Evolutionary conservation across 441 rosid species (phyloP).

Genomic region (Adansonia rubrostipa): DNA sequence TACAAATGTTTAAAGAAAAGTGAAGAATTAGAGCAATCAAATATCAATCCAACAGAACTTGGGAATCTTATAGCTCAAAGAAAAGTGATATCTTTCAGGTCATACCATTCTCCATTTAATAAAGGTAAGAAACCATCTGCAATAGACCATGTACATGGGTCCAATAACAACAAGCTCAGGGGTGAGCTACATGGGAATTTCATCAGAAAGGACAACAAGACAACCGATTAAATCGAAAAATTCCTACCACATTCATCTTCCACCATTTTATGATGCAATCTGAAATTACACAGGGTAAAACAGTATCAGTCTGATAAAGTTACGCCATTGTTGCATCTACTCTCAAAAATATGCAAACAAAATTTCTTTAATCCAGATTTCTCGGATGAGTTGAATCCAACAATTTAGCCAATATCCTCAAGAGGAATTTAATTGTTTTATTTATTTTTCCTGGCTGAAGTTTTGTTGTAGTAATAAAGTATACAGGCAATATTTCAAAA

Average conservation of each 20-base stretch:
- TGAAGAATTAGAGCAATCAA: neutral
- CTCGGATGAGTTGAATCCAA: neutral
- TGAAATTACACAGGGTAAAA: neutral
- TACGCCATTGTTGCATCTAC: neutral
- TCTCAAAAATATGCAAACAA: neutral
- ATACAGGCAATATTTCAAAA: too few species aligned
- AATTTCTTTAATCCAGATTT: neutral
- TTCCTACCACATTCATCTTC: slow-evolving; percentile 10
- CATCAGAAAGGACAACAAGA: neutral
- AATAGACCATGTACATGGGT: slow-evolving; percentile 18
- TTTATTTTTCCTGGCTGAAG: neutral
- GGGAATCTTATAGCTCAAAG: neutral
- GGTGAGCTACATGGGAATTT: neutral
- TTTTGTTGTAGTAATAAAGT: neutral
- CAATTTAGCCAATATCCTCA: neutral
- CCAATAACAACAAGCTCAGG: neutral
- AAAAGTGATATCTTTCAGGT: neutral
- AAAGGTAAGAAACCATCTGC: slow-evolving; percentile 15
- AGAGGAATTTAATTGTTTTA: neutral
- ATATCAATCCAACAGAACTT: slow-evolving; percentile 23
- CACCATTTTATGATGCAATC: neutral
- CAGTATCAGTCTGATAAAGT: neutral
- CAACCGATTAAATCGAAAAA: neutral
- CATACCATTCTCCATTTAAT: slow-evolving; percentile 5
- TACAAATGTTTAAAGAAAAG: too few species aligned